These are phyloP conservation scores for Apiosordaria backusii DNA, from an alignment of 495 filamentous ascomycete genomes.

Conservation along the genomic window DNA sequence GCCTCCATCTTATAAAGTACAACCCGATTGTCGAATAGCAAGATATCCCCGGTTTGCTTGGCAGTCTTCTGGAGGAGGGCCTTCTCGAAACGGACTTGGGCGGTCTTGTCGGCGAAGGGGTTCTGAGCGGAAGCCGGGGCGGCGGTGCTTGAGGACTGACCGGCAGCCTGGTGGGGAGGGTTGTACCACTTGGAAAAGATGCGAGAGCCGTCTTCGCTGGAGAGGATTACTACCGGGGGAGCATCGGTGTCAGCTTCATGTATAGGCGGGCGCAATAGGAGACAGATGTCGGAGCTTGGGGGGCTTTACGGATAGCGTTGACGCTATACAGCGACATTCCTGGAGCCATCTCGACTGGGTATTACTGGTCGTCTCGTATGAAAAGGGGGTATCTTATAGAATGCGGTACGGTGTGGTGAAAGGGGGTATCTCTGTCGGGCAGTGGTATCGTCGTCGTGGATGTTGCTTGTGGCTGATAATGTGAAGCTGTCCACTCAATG, in stretches of 20 bases:
- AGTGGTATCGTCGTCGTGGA: constrained; percentile 11
- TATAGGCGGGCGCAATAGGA: not conserved
- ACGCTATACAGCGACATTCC: constrained; percentile 85
- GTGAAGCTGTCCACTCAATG: constrained; percentile 1
- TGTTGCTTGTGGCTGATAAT: constrained; percentile 1
- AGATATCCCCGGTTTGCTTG: constrained; percentile 91
- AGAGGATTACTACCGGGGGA: constrained; percentile 49
- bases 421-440: not conserved
- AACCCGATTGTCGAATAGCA: constrained; percentile 90
- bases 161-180: constrained; percentile 68
- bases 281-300: not conserved
- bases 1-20: constrained; percentile 97
- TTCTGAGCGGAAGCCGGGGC: constrained; percentile 41
- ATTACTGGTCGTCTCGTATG: not conserved
- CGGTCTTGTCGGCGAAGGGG: constrained; percentile 85
- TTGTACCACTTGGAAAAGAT: constrained; percentile 96
- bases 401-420: not conserved
- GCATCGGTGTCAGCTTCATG: constrained; percentile 7
- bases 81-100: constrained; percentile 95
- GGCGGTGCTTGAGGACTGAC: constrained; percentile 19
- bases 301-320: constrained; percentile 68
- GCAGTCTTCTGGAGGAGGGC: constrained; percentile 93
- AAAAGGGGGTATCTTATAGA: not conserved
- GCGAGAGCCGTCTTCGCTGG: constrained; percentile 78
- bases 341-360: constrained; percentile 39